Conservation (phyloP, 2,329 filamentous ascomycete species). For the Claviceps paspali region DNA sequence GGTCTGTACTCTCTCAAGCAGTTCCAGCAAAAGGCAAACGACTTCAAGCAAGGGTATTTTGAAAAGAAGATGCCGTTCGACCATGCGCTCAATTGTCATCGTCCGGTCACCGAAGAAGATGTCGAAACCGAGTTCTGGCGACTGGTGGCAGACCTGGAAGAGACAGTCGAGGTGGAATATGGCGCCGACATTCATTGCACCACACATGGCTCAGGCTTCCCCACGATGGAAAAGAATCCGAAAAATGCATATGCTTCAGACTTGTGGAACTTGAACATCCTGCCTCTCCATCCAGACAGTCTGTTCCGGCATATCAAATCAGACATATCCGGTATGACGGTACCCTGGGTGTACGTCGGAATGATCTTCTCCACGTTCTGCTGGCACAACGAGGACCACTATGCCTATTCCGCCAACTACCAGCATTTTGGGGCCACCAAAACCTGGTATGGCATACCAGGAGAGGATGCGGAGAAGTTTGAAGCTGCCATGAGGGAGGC, state of each 20-base stretch:
- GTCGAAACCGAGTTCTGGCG: conserved; percentile 96
- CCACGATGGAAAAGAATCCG: conserved; percentile 82
- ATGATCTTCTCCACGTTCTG: conserved; percentile 99
- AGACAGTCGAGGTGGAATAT: conserved; percentile 95
- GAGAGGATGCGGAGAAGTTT: conserved; percentile 84
- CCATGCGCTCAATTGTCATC: conserved; percentile 63
- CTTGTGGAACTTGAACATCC: conserved; percentile 88
- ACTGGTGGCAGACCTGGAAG: conserved; percentile 81
- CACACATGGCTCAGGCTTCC: conserved; percentile 93
- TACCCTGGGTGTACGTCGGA: conserved; percentile 96
- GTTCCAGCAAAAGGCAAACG: conserved; percentile 89
- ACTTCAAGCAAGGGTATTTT: conserved; percentile 92
- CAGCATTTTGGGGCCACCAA: conserved; percentile 97
- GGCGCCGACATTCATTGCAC: conserved; percentile 97
- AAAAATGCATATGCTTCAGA: conserved; percentile 75
- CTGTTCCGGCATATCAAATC: conserved; percentile 95
- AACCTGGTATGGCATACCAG: conserved; percentile 97
- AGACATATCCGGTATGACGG: conserved; percentile 97
- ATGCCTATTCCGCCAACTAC: conserved; percentile 94
- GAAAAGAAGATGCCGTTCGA: conserved; percentile 81
- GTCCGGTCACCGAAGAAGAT: conserved; percentile 81
- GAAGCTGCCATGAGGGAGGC: conserved; percentile 90
- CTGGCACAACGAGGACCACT: conserved; percentile 98
- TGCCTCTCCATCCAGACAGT: conserved; percentile 81
- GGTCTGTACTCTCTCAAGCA: conserved; percentile 88